Evolutionary conservation across 768 basidiomycete genomes (phyloP).

Genomic region (Scleroderma citrinum): DNA sequence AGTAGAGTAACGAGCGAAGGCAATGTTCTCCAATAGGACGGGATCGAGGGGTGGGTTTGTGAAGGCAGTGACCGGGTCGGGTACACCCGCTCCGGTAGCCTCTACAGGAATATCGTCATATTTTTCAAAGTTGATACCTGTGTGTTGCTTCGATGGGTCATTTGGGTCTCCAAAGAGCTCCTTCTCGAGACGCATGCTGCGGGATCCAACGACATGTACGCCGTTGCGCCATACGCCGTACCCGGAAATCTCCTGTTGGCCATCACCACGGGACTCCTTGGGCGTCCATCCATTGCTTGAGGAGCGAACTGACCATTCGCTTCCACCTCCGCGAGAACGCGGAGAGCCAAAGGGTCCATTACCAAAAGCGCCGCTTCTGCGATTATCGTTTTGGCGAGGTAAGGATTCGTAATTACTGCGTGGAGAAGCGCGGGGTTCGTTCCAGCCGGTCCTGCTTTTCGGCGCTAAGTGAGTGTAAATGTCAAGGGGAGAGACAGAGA

Average conservation of each 20-base stretch:
- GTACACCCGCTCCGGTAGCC: conserved; percentile 95
- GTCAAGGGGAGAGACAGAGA: conserved; percentile 9
- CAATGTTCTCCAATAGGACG: conserved; percentile 92
- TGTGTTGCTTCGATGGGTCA: conserved; percentile 85
- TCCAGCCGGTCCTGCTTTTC: conserved; percentile 59
- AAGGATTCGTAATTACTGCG: conserved; percentile 39
- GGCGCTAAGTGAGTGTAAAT: conserved; percentile 15
- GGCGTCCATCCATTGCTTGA: conserved; percentile 35
- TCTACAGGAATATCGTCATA: conserved; percentile 99
- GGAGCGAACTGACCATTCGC: conserved; percentile 40
- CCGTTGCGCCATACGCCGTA: conserved; percentile 84
- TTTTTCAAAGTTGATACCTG: conserved; percentile 99
- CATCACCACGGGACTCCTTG: conserved; percentile 26
- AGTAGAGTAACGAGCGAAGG: conserved; percentile 84
- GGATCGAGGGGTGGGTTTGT: conserved; percentile 86
- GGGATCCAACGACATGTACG: conserved; percentile 74
- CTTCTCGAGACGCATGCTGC: conserved; percentile 88
- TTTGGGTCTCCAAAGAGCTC: conserved; percentile 89
- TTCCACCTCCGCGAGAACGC: conserved; percentile 24
- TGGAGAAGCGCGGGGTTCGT: conserved; percentile 68
- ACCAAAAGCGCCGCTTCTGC: conserved; percentile 36
- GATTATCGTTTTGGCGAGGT: conserved; percentile 35
- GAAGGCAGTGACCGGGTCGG: conserved; percentile 87
- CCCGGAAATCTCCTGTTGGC: conserved; percentile 40
- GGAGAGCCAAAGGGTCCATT: conserved; percentile 31